These are phyloP conservation scores for Trichosporon faecale DNA, from an alignment of 1,284 basidiomycete genomes.

Conservation along the genomic window DNA sequence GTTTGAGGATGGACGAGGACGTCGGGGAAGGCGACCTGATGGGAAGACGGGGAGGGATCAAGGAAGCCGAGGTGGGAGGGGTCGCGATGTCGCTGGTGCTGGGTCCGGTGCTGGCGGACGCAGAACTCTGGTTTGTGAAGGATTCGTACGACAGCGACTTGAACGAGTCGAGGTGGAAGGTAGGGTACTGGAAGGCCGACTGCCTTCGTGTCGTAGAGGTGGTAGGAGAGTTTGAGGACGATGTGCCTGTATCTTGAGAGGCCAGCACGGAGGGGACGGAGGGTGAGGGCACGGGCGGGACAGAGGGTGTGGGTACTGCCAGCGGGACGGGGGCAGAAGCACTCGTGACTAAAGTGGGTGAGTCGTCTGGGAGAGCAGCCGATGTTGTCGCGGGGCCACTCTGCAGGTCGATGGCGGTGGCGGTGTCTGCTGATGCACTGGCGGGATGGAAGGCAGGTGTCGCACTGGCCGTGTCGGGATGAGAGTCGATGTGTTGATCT, in stretches of 20 bases:
- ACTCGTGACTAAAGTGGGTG: slow-evolving; percentile 17
- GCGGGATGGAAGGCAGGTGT: neutral
- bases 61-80: neutral
- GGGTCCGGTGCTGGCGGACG: slow-evolving; percentile 1
- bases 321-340: slow-evolving; percentile 17
- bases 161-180: slow-evolving; percentile 21
- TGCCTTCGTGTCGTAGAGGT: slow-evolving; percentile 5
- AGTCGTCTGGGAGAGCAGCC: slow-evolving; percentile 16
- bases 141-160: slow-evolving; percentile 14
- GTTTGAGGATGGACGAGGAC: neutral
- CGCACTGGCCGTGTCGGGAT: neutral
- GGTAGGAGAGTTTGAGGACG: slow-evolving; percentile 7
- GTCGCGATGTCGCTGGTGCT: neutral
- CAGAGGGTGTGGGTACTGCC: slow-evolving; percentile 8
- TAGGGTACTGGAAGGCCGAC: slow-evolving; percentile 14
- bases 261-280: slow-evolving; percentile 18
- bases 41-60: neutral
- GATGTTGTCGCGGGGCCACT: slow-evolving; percentile 21
- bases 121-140: slow-evolving; percentile 1
- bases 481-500: neutral
- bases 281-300: neutral
- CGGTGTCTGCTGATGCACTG: neutral
- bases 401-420: slow-evolving; percentile 20
- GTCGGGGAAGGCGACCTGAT: neutral
- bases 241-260: slow-evolving; percentile 13